phyloP scores from a whole-genome alignment of 768 basidiomycete genomes.

The Tylopilus rubrobrunneus region DNA sequence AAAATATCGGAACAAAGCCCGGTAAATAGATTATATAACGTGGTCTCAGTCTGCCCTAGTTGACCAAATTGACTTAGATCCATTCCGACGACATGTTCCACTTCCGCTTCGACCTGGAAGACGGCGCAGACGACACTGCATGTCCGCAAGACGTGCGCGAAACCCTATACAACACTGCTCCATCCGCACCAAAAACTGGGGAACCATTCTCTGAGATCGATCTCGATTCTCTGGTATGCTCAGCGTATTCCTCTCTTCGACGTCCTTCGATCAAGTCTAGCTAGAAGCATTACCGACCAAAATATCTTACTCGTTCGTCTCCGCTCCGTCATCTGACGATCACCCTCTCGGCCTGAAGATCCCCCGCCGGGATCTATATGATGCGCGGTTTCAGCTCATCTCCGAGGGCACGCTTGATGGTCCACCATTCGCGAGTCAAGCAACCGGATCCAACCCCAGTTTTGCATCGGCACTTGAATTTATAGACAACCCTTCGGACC shows the following conservation, averaged over 20 bases:
- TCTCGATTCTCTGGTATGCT: conserved; percentile 31
- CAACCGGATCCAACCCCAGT: conserved; percentile 1
- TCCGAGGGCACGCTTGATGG: conserved; percentile 44
- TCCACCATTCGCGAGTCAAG: conserved; percentile 25
- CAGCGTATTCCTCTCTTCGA: background rate
- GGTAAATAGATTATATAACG: background rate
- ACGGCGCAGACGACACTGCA: conserved; percentile 33
- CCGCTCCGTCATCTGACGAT: conserved; percentile 42
- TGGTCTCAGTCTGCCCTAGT: background rate
- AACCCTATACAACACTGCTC: background rate
- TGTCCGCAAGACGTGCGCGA: conserved; percentile 2
- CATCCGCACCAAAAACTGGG: background rate
- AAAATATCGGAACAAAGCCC: background rate
- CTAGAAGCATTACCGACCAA: conserved; percentile 61
- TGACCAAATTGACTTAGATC: background rate
- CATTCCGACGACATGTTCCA: conserved; percentile 31
- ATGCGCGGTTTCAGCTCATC: conserved; percentile 93
- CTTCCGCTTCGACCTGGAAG: conserved; percentile 57
- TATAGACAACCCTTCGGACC: conserved; percentile 81
- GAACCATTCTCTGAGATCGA: conserved; percentile 28
- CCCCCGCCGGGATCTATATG: conserved; percentile 84
- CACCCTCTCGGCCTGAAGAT: conserved; percentile 35
- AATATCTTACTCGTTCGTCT: conserved; percentile 78
- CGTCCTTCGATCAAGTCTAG: conserved; percentile 39
- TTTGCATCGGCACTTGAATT: conserved; percentile 47